Evolutionary conservation across 2,329 filamentous ascomycete species (phyloP).

Genomic region (Monilinia aucupariae): DNA sequence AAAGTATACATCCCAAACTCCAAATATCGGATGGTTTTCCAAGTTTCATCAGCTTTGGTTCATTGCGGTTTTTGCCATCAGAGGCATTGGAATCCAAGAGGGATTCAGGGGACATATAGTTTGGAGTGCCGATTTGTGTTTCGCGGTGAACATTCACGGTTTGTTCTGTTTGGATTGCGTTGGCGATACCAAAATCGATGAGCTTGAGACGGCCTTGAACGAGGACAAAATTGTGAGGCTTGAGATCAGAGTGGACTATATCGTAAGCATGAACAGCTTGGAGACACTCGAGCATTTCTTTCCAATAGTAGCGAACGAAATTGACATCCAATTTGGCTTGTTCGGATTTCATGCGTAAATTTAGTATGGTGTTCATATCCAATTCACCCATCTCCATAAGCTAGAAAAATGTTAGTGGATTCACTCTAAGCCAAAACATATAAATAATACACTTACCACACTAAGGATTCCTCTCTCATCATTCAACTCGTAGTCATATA

Average conservation of each 20-base stretch:
- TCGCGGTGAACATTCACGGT: slow-evolving; percentile 97
- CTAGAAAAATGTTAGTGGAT: slow-evolving; percentile 38
- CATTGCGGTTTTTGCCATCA: slow-evolving; percentile 37
- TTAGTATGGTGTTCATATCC: slow-evolving; percentile 82
- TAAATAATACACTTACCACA: slow-evolving; percentile 51
- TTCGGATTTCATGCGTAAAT: slow-evolving; percentile 64
- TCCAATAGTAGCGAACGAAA: slow-evolving; percentile 97
- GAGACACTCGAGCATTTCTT: slow-evolving; percentile 97
- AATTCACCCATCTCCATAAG: slow-evolving; percentile 97
- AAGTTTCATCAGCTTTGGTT: slow-evolving; percentile 80
- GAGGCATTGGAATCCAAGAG: slow-evolving; percentile 76
- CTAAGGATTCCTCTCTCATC: slow-evolving; percentile 83
- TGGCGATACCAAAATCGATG: slow-evolving; percentile 98
- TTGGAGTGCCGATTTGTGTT: slow-evolving; percentile 89
- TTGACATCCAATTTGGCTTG: slow-evolving; percentile 75
- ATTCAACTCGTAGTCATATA: slow-evolving; percentile 92
- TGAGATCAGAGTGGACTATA: slow-evolving; percentile 94
- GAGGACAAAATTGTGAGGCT: slow-evolving; percentile 94
- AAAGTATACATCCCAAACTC: slow-evolving; percentile 93
- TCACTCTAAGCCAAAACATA: neutral
- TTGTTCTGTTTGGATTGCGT: slow-evolving; percentile 90
- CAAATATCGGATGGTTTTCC: slow-evolving; percentile 95
- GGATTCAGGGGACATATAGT: slow-evolving; percentile 97
- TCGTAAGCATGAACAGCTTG: slow-evolving; percentile 82
- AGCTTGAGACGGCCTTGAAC: slow-evolving; percentile 87